Percentiles rank a stretch among this genome's conserved stretches.
Conservation (phyloP, 2,329 filamentous ascomycete species). For the Aspergillus sp. region DNA sequence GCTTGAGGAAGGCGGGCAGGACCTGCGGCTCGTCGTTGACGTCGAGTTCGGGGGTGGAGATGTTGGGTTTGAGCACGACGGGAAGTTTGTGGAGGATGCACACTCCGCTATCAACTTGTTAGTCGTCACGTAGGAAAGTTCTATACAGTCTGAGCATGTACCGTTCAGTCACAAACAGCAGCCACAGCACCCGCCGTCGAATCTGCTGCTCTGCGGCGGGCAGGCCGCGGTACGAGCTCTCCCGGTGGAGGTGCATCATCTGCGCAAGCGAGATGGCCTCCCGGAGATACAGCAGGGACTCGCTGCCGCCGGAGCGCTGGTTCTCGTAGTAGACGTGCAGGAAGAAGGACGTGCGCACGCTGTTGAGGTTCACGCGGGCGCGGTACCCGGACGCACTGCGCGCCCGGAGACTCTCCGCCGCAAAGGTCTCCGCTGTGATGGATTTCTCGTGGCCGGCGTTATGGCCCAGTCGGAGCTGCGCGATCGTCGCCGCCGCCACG, state of each 20-base stretch:
- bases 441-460: constrained; percentile 21
- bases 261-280: constrained; percentile 55
- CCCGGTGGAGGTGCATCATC: constrained; percentile 48
- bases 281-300: constrained; percentile 50
- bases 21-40: constrained; percentile 45
- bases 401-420: constrained; percentile 36
- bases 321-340: constrained; percentile 55
- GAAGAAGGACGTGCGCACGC: constrained; percentile 51
- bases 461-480: constrained; percentile 47
- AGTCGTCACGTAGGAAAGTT: not conserved
- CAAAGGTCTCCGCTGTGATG: constrained; percentile 34
- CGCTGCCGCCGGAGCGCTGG: constrained; percentile 44
- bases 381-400: constrained; percentile 29
- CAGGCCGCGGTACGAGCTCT: constrained; percentile 41
- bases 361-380: constrained; percentile 37
- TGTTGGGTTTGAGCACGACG: constrained; percentile 44
- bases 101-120: constrained; percentile 39
- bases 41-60: constrained; percentile 36
- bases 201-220: constrained; percentile 44
- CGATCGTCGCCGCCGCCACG: constrained; percentile 49
- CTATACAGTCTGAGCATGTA: not conserved
- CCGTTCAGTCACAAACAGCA: constrained; percentile 50
- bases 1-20: constrained; percentile 50
- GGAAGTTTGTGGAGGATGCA: constrained; percentile 53
- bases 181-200: constrained; percentile 47